Base-by-base conservation (phyloP, 2,329 filamentous ascomycete species). In the Lecanoromycetidae sp. region DNA sequence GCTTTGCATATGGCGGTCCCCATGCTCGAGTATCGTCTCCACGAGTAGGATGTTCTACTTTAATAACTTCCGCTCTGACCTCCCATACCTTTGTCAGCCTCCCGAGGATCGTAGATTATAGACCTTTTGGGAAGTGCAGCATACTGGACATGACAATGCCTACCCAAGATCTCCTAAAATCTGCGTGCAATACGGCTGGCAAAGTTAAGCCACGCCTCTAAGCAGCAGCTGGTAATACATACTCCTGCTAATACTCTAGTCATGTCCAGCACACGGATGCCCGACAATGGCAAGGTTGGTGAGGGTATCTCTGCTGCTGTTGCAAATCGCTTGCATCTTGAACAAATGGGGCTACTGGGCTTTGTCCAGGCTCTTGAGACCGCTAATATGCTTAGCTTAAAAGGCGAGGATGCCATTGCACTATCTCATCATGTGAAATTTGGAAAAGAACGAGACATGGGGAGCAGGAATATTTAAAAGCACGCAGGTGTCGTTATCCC, bases 161-260 rank as follows among this genome's bases (percentile, higher is more conserved):
- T 78, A 94, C 90, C 91, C 91, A 57, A 98, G 74, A 66, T 98
- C 91, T 48, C 90, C 91, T 8, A 98, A 69, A 45, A 98, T 95
- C 64, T 98, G 91, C 30, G 91, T 96, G 59, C 87, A 95, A 61
- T 96, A 96, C 55, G 91, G 91, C 87, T 96, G 58, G 12, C 9
- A 29, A 37, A 13, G 15, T 47, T 12, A 48, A 25, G 43, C 41
- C 56, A 43, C 52, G 50, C 20, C 49, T 33, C 43, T 41, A 44
- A 42, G 15, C 39, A 6, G 26, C 35, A 23, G 25, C 27, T 27
- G 12, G 25, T n/a, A n/a, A 20, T 23, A 74, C 82, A 67, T 71
- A 95, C 90, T 48, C 91, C 91, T 53, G 91, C 91, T 54, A 98
- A 69, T 1, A 98, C 91, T 67, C 91, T 77, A 3, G 90, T 96